A percentile compares a stretch with the other conserved stretches of the same genome.
Conservation (phyloP, 306 rosid species). For the Glycine soja region DNA sequence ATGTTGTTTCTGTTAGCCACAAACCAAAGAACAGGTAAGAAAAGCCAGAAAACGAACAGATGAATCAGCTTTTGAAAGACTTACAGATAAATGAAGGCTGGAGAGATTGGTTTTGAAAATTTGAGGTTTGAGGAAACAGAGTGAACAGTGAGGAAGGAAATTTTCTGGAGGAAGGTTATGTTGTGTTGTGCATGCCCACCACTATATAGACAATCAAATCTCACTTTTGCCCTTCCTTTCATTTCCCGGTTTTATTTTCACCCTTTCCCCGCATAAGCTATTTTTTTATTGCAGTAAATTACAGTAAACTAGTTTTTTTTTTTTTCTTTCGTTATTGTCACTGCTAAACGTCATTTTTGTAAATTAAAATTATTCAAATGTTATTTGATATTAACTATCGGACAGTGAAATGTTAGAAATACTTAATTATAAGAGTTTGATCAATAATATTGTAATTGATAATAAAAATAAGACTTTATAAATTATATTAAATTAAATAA, state of each 20-base stretch:
- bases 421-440: too few species aligned
- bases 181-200: conserved; percentile 7
- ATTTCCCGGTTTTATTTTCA: neutral
- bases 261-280: neutral
- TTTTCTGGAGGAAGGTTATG: conserved; percentile 4
- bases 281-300: neutral
- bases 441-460: too few species aligned
- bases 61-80: conserved; percentile 19
- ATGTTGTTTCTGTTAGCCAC: neutral
- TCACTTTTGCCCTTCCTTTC: conserved; percentile 35
- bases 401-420: too few species aligned
- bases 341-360: too few species aligned
- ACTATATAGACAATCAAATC: conserved; percentile 49
- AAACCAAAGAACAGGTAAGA: conserved; percentile 1
- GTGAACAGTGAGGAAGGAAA: neutral
- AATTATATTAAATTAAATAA: too few species aligned
- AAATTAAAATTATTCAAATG: too few species aligned
- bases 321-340: too few species aligned
- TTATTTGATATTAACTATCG: too few species aligned
- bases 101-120: neutral
- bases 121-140: neutral
- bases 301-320: too few species aligned
- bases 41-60: neutral
- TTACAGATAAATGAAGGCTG: conserved; percentile 45
- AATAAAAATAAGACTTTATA: too few species aligned